Percentiles rank a stretch among this genome's conserved stretches.
Evolutionary conservation across 1,284 basidiomycete species (phyloP).

Genomic region (Fereydounia khargensis): DNA sequence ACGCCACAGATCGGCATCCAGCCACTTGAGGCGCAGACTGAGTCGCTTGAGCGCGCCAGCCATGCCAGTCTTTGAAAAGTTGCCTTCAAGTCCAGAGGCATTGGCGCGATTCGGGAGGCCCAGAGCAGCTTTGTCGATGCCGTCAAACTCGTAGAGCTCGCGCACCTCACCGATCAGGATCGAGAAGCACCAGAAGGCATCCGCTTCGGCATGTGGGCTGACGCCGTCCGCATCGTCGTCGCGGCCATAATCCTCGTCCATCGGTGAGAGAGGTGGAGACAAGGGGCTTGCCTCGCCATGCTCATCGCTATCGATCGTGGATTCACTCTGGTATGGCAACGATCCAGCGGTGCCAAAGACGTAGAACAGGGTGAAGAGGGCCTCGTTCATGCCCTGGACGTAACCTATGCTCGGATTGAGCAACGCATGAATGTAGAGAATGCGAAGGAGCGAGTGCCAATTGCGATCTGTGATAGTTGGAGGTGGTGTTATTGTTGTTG

Average conservation of each 20-base stretch:
- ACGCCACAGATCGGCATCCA: constrained; percentile 41
- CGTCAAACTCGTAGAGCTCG: constrained; percentile 54
- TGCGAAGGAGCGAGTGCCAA: constrained; percentile 52
- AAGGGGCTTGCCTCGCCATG: too few relatives aligned
- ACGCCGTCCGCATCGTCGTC: constrained; percentile 11
- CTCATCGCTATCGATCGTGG: too few relatives aligned
- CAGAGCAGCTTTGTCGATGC: constrained; percentile 20
- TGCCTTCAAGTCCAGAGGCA: background rate
- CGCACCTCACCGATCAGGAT: constrained; percentile 46
- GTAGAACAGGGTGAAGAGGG: constrained; percentile 47
- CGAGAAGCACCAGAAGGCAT: constrained; percentile 57
- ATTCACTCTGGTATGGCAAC: background rate
- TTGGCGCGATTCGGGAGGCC: constrained; percentile 2
- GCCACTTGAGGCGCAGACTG: constrained; percentile 37
- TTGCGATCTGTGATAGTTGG: constrained; percentile 16
- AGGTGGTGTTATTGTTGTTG: background rate
- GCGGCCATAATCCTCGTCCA: too few relatives aligned
- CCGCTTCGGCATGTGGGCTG: constrained; percentile 43
- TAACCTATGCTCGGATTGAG: constrained; percentile 53
- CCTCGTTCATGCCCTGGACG: constrained; percentile 54
- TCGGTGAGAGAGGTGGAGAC: too few relatives aligned
- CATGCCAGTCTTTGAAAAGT: constrained; percentile 26
- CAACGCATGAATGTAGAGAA: constrained; percentile 51
- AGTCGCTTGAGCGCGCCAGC: constrained; percentile 37
- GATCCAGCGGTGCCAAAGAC: constrained; percentile 26